Percentiles rank a stretch among this genome's conserved stretches.
Conservation (phyloP, 257 asterid genomes). For the Scutellaria barbata region DNA sequence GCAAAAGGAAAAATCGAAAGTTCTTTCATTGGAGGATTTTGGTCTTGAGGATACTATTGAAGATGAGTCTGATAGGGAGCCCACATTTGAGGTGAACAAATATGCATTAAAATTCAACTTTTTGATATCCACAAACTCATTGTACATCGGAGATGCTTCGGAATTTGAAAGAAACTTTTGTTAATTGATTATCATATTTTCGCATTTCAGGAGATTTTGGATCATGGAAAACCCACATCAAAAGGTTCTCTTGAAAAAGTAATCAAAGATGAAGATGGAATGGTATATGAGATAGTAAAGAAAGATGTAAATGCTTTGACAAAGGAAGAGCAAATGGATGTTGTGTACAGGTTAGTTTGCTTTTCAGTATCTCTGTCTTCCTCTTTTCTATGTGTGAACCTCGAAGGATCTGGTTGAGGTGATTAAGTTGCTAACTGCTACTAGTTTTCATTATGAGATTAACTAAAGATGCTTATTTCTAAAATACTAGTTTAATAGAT, state of each 20-base stretch:
- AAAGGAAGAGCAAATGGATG: conserved; percentile 91
- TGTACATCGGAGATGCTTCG: conserved; percentile 4
- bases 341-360: conserved; percentile 68
- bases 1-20: conserved; percentile 60
- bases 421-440: conserved; percentile 16
- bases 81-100: conserved; percentile 70
- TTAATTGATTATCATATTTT: conserved; percentile 23
- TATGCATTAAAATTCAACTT: conserved; percentile 14
- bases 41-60: conserved; percentile 67
- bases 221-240: conserved; percentile 47
- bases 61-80: conserved; percentile 62
- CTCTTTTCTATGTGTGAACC: conserved; percentile 22
- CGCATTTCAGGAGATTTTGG: conserved; percentile 66
- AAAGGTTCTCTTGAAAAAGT: conserved; percentile 50
- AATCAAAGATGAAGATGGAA: conserved; percentile 50
- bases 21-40: conserved; percentile 65
- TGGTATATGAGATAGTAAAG: conserved; percentile 62
- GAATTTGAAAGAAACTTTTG: conserved; percentile 23
- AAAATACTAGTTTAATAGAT: conserved; percentile 13
- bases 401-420: conserved; percentile 9
- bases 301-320: conserved; percentile 79
- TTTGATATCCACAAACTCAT: conserved; percentile 16
- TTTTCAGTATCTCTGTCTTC: conserved; percentile 16
- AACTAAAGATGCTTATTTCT: not conserved
- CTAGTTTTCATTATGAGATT: not conserved